A percentile compares a stretch with the other conserved stretches of the same genome.
These are phyloP conservation scores for Vanrija humicola DNA, from an alignment of 1,284 basidiomycete species.

Conservation along the genomic window DNA sequence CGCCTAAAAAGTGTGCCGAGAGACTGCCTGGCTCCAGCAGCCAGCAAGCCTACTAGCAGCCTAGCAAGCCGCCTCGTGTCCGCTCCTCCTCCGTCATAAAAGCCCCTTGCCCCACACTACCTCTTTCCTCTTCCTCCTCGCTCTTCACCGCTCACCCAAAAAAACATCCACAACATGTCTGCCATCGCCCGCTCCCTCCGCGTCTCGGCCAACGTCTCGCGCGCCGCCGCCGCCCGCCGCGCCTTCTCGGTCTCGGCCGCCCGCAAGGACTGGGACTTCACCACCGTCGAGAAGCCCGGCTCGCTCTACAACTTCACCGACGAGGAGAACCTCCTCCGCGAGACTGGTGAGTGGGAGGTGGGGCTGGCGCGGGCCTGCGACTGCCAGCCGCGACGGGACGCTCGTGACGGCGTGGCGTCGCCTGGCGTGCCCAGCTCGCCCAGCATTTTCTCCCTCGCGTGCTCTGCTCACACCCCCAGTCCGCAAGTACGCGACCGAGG, in stretches of 20 bases:
- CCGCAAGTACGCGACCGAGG: slow-evolving; percentile 78
- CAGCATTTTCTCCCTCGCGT: no score
- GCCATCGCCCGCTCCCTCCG: slow-evolving; percentile 4
- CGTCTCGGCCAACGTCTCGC: slow-evolving; percentile 13
- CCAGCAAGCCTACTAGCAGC: no score
- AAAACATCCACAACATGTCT: slow-evolving; percentile 12
- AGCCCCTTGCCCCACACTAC: no score
- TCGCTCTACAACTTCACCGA: slow-evolving; percentile 74
- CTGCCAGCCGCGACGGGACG: not conserved
- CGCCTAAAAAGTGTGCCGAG: not conserved
- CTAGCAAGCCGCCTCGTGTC: no score
- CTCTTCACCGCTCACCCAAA: not conserved
- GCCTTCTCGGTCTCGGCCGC: slow-evolving; percentile 24
- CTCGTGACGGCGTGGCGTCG: not conserved
- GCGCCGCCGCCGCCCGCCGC: slow-evolving; percentile 15
- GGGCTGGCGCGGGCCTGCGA: not conserved
- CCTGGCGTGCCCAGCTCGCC: no score
- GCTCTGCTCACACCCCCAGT: slow-evolving; percentile 53
- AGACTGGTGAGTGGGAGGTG: slow-evolving; percentile 60
- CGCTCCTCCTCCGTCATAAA: no score
- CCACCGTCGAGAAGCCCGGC: slow-evolving; percentile 40
- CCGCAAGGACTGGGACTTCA: slow-evolving; percentile 37
- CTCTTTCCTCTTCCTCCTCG: not conserved
- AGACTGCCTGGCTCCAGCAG: no score
- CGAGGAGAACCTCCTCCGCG: slow-evolving; percentile 85